phyloP scores from a whole-genome alignment of 2,329 filamentous ascomycete species.

The Aspergillus sp. region DNA sequence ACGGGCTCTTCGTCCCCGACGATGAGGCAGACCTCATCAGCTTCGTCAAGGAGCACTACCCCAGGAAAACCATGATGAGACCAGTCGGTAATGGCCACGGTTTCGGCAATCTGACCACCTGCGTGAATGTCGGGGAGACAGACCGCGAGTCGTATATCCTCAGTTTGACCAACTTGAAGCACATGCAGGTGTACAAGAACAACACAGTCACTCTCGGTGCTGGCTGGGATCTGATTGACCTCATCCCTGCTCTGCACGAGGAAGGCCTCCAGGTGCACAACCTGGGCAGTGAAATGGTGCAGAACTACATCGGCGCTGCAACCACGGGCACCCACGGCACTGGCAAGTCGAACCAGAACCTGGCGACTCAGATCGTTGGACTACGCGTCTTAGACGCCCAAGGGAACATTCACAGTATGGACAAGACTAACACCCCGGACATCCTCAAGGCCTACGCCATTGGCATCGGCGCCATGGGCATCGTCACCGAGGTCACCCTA shows the following conservation, averaged over 20 bases:
- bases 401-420: conserved; percentile 14
- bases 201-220: conserved; percentile 20
- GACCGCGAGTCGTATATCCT: background rate
- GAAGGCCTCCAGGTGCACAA: conserved; percentile 16
- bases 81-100: background rate
- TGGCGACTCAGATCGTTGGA: conserved; percentile 16
- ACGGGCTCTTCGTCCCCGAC: background rate
- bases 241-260: conserved; percentile 15
- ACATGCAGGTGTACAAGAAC: background rate
- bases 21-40: background rate
- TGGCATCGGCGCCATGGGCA: conserved; percentile 19
- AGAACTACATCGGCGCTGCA: conserved; percentile 21
- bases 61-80: background rate
- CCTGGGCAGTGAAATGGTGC: conserved; percentile 19
- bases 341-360: conserved; percentile 12
- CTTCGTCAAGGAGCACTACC: background rate
- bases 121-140: background rate
- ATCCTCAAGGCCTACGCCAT: conserved; percentile 20
- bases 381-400: conserved; percentile 20
- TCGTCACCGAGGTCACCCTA: conserved; percentile 21
- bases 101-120: background rate
- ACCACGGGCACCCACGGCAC: conserved; percentile 22
- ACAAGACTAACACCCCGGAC: conserved; percentile 13
- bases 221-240: conserved; percentile 22
- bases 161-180: background rate